Conservation (phyloP, 306 rosid species). For the Inga oerstediana region DNA sequence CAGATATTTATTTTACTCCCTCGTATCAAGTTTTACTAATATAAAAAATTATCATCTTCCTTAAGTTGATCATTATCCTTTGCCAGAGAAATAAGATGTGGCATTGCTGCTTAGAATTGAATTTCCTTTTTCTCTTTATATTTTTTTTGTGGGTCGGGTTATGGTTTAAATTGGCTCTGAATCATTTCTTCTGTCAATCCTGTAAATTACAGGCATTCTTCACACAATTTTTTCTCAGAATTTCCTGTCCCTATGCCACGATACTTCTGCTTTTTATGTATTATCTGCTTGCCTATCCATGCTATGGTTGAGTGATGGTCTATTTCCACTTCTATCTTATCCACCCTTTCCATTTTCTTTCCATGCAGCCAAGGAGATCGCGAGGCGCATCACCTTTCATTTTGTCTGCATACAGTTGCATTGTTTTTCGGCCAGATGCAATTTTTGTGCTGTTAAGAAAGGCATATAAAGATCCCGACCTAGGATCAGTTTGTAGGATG, state of each 20-base stretch:
- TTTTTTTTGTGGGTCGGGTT: neutral
- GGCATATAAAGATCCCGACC: slow-evolving; percentile 84
- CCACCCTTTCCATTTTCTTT: slow-evolving; percentile 19
- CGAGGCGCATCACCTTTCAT: slow-evolving; percentile 65
- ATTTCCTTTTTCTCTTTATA: neutral
- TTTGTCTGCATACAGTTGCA: slow-evolving; percentile 60
- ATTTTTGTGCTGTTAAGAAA: slow-evolving; percentile 79
- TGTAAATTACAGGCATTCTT: neutral
- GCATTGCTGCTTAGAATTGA: neutral
- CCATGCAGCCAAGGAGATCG: slow-evolving; percentile 80
- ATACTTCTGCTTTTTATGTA: slow-evolving; percentile 18
- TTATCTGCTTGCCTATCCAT: slow-evolving; percentile 3
- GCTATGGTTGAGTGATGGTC: slow-evolving; percentile 3
- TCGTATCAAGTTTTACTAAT: neutral
- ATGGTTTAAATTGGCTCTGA: neutral
- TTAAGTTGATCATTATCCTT: neutral
- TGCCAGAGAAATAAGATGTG: neutral
- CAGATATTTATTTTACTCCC: slow-evolving; percentile 16
- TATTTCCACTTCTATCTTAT: slow-evolving; percentile 16
- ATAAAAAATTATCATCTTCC: neutral
- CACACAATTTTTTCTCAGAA: neutral
- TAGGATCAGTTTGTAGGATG: slow-evolving; percentile 81
- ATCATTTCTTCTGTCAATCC: neutral
- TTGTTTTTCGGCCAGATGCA: slow-evolving; percentile 77
- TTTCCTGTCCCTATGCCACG: neutral